These are phyloP conservation scores for Otatea glauca DNA, from an alignment of 176 grass and related monocot genomes.

Conservation along the genomic window DNA sequence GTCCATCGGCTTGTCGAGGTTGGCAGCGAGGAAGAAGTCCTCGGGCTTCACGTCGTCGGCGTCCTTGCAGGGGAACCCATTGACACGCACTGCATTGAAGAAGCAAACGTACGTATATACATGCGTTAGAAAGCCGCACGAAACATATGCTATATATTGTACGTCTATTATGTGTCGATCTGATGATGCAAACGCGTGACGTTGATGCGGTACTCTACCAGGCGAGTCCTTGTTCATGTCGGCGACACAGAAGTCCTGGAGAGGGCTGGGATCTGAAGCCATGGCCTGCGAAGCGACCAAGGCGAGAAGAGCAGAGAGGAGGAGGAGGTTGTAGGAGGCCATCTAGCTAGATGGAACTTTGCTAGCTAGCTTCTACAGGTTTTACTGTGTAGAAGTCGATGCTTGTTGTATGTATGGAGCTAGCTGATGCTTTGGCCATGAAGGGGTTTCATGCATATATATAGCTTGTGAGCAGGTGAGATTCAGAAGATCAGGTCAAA, in stretches of 20 bases:
- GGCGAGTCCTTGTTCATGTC: constrained; percentile 16
- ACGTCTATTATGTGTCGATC: background rate
- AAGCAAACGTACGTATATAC: background rate
- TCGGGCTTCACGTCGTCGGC: background rate
- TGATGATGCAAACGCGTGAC: background rate
- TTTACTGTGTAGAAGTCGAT: too few species aligned
- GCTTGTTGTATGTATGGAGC: too few species aligned
- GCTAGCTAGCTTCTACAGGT: too few species aligned
- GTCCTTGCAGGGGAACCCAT: constrained; percentile 6
- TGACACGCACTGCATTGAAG: background rate
- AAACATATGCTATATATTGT: background rate
- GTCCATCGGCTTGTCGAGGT: background rate
- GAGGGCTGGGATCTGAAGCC: constrained; percentile 8
- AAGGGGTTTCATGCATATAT: too few species aligned
- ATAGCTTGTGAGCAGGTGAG: too few species aligned
- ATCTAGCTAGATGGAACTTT: background rate
- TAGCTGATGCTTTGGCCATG: too few species aligned
- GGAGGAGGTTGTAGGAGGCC: background rate
- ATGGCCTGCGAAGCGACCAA: background rate
- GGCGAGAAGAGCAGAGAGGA: background rate
- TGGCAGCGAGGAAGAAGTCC: constrained; percentile 28
- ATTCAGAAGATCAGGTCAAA: too few species aligned
- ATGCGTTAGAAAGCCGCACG: background rate
- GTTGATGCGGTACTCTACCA: background rate
- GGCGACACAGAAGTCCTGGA: constrained; percentile 35